phyloP scores from a whole-genome alignment of 495 filamentous ascomycete genomes.

The Entonaema liquescens region DNA sequence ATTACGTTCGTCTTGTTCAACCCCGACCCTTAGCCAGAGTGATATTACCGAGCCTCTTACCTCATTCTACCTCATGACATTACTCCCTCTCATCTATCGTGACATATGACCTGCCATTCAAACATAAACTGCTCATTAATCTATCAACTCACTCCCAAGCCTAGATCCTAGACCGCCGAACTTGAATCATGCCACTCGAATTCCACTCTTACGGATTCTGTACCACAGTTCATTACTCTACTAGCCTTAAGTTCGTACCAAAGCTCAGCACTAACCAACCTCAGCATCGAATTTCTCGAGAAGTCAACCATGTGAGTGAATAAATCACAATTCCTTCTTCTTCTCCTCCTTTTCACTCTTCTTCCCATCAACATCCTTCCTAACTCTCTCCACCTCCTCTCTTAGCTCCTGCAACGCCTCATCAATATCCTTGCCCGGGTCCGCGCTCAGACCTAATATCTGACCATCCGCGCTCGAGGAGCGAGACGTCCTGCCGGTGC shows the following conservation, averaged over 20 bases:
- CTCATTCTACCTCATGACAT: background rate
- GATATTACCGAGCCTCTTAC: background rate
- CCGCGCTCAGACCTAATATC: slow-evolving; percentile 78
- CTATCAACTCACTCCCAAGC: background rate
- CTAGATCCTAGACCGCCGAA: background rate
- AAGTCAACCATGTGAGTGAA: background rate
- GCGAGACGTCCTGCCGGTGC: slow-evolving; percentile 45
- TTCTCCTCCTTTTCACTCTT: background rate
- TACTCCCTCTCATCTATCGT: background rate
- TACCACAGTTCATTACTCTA: background rate
- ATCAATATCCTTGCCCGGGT: slow-evolving; percentile 79
- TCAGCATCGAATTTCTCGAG: background rate
- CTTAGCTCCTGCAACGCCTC: slow-evolving; percentile 81
- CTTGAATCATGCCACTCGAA: background rate
- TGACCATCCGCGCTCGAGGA: slow-evolving; percentile 56
- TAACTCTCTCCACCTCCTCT: slow-evolving; percentile 63
- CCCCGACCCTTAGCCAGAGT: background rate
- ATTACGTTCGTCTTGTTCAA: background rate
- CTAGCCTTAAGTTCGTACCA: background rate
- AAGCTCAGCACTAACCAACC: background rate
- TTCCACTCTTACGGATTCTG: background rate
- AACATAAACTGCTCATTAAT: background rate
- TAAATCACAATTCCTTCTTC: slow-evolving; percentile 18
- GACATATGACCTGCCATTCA: background rate
- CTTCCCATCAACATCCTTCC: background rate